phyloP scores from a whole-genome alignment of 768 basidiomycete species.

The Agrocybe chaxingu region DNA sequence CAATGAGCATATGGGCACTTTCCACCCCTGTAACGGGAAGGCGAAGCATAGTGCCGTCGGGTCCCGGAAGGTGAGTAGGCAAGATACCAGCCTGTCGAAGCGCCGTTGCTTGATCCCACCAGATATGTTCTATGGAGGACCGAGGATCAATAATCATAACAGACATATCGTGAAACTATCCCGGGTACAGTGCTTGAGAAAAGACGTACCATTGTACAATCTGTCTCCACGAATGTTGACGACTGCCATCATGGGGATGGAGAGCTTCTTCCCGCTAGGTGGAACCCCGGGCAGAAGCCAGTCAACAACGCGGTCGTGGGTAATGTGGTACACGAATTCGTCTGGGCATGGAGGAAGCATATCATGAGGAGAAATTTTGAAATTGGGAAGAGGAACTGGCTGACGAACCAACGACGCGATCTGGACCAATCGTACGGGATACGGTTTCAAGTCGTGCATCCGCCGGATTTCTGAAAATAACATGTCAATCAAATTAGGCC shows the following conservation, averaged over 20 bases:
- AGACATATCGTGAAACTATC: background rate
- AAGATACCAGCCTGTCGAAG: slow-evolving; percentile 34
- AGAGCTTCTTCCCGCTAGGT: slow-evolving; percentile 43
- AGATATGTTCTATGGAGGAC: slow-evolving; percentile 34
- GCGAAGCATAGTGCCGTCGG: slow-evolving; percentile 19
- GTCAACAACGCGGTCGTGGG: slow-evolving; percentile 41
- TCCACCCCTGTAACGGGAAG: slow-evolving; percentile 36
- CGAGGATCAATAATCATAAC: background rate
- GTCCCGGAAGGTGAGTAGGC: slow-evolving; percentile 29
- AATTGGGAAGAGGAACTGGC: background rate
- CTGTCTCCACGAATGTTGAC: slow-evolving; percentile 46
- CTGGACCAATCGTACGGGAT: slow-evolving; percentile 49
- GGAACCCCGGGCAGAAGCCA: slow-evolving; percentile 54
- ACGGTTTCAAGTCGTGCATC: slow-evolving; percentile 42
- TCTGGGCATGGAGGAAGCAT: slow-evolving; percentile 24
- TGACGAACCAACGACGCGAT: slow-evolving; percentile 46
- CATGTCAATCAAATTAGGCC: background rate
- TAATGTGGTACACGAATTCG: slow-evolving; percentile 47
- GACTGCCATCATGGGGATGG: slow-evolving; percentile 53
- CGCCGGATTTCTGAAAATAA: slow-evolving; percentile 38
- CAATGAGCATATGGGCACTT: slow-evolving; percentile 31
- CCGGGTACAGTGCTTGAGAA: background rate
- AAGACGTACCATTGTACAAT: slow-evolving; percentile 29
- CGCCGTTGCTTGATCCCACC: slow-evolving; percentile 42
- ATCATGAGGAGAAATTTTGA: background rate